Base-by-base conservation (phyloP, 805 yeast genomes). In the Debaryomyces maramus region DNA sequence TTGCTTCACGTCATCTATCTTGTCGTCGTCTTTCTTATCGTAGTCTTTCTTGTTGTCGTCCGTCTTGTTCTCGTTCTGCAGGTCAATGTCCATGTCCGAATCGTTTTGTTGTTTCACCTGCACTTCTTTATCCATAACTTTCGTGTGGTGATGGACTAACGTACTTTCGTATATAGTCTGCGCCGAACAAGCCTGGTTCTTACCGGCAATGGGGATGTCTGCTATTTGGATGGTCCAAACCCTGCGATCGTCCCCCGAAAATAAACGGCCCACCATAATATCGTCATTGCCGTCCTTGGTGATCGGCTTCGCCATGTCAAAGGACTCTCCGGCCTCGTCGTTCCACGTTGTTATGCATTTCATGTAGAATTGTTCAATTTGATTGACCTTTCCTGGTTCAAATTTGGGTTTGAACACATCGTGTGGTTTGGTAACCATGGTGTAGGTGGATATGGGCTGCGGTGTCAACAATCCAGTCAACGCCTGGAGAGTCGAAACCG, bases 141-240 rank as follows among this genome's bases (percentile, higher is more conserved):
- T 44, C 3, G 76, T 61, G 51, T 77, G 81, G 40, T 76, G 71
- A 48, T 73, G 73, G 3, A 68, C 72, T 9, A 78, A 54, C 1
- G 81, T 77, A 34, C 80, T 69, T 53, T 83, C 88, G 44, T 83
- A 71, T 9, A 87, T 73, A 13, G 86, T 76, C 56, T 88, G 73
- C 3, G 71, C 73, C 38, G 95, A 43, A 76, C 79, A 17, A 73
- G 75, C 39, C 75, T 82, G 58, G 76, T 74, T 52, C 77, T 73
- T 62, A 3, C 91, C 91, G 7, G 88, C 90, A 5, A 82, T 77
- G 2, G 93, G 93, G 9, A 86, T 82, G 60, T 86, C 95, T 4
- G 78, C 67, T 18, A 81, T 68, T 48, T 78, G 85, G 6, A 85
- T 52, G 1, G 82, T 73, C 91, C 90, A 85, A 29, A 63, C 46